Base-by-base conservation (phyloP, 345 rosid genomes). In the Arabis alpina region DNA sequence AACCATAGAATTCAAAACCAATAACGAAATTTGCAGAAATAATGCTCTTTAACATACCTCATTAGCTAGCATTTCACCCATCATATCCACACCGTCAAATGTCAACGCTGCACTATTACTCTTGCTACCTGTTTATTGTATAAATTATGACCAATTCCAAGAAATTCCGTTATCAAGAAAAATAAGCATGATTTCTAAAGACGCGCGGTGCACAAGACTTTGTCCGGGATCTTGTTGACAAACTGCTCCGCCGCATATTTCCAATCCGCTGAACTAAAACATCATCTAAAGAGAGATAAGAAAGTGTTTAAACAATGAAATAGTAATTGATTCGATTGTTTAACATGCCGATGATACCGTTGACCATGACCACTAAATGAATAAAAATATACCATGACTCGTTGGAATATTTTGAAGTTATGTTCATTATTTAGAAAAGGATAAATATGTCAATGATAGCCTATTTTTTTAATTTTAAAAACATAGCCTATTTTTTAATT, bases 41-140 rank as follows among this genome's bases (percentile, higher is more conserved):
- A 58, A 62, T 48, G 50, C 54, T 28, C 37, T 34, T 19, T 19
- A 0, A 19, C 23, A 19, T 19, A 93, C 98, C 96, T 93, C 98
- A 77, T 86, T 65, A 11, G 97, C 97, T 50, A 93, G 80, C 83
- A 97, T 82, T 61, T 93, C 91, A 67, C 98, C 98, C 97, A 88
- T 91, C 77, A 73, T 58, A 84, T 93, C 98, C 53, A 93, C 94
- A 36, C 97, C 97, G 76, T 90, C 92, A 80, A 90, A 90, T 28
- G 97, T 93, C 82, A 90, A 76, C 66, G 80, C 88, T 23, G 85
- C 82, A 70, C 71, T 75, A 78, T 93, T 93, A 80, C 91, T 80
- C 81, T 86, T 84, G 76, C 98, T 93, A 75, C 97, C 97, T 93
- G 94, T 76, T 68, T 49, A 15, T 2, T 12, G 5, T 14, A 8